These are phyloP conservation scores for Ramaria sp. DNA, from an alignment of 768 basidiomycete genomes.

Conservation along the genomic window DNA sequence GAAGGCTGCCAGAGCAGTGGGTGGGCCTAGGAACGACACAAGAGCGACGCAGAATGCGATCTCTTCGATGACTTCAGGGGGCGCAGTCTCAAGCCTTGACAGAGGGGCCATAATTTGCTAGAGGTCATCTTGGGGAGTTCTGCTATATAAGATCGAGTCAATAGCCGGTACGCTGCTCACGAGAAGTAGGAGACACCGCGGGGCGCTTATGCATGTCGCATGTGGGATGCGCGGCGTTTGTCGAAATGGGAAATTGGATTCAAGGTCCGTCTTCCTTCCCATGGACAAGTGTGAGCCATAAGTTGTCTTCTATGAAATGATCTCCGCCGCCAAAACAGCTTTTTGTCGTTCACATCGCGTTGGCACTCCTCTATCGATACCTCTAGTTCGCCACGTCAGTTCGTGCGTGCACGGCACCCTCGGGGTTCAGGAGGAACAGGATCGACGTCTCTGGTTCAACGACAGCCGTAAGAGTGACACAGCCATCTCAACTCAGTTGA, in stretches of 20 bases:
- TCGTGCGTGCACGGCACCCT: too few relatives aligned
- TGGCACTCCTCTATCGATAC: too few relatives aligned
- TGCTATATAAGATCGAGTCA: too few relatives aligned
- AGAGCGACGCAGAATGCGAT: conserved; percentile 40
- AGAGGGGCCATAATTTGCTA: neutral
- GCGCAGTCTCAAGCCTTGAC: conserved; percentile 21
- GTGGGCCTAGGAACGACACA: conserved; percentile 32
- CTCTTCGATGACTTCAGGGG: conserved; percentile 34
- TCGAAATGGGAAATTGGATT: neutral
- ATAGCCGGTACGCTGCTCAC: too few relatives aligned
- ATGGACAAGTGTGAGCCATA: neutral
- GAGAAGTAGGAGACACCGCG: too few relatives aligned
- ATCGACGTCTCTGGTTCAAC: too few relatives aligned
- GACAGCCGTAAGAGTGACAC: too few relatives aligned
- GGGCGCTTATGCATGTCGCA: too few relatives aligned
- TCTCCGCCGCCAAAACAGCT: neutral
- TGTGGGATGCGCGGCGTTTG: neutral
- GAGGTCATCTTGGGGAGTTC: neutral
- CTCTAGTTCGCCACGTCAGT: too few relatives aligned
- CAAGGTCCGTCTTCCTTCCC: neutral
- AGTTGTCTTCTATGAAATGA: neutral
- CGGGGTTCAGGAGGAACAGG: too few relatives aligned
- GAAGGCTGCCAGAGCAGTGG: conserved; percentile 35
- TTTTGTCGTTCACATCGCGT: neutral
- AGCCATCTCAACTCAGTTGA: too few relatives aligned